Evolutionary conservation across 345 rosid species (phyloP).

Genomic region (Linum trigynum): DNA sequence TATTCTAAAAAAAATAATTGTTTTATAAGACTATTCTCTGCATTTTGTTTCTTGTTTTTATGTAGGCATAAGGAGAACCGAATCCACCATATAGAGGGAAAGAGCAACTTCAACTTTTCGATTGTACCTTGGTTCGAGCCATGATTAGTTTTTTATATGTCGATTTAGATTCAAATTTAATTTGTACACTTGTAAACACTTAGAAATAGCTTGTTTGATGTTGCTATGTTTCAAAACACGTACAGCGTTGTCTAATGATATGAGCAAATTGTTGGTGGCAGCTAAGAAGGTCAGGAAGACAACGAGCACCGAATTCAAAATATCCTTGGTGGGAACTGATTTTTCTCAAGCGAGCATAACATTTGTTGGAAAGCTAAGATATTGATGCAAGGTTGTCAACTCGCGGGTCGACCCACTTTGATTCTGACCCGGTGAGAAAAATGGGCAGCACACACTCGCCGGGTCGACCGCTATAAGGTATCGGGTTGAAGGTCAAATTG

Average conservation of each 20-base stretch:
- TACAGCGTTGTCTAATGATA: slow-evolving; percentile 64
- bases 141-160: slow-evolving; percentile 37
- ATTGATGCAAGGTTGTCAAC: no score
- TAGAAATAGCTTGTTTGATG: not conserved
- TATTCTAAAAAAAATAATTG: no score
- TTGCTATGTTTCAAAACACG: slow-evolving; percentile 8
- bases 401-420: no score
- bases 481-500: no score
- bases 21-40: slow-evolving; percentile 88
- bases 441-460: no score
- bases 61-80: no score
- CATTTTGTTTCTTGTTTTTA: no score
- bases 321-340: slow-evolving; percentile 55
- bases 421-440: no score
- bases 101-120: slow-evolving; percentile 54
- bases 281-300: slow-evolving; percentile 80
- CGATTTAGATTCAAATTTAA: not conserved
- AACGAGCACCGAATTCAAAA: slow-evolving; percentile 53
- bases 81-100: slow-evolving; percentile 84
- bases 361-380: slow-evolving; percentile 72
- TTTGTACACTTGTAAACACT: not conserved
- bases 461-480: no score
- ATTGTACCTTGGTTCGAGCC: slow-evolving; percentile 71
- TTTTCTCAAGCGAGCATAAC: slow-evolving; percentile 54
- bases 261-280: slow-evolving; percentile 63